phyloP scores from a whole-genome alignment of 208 protist species.

The Phytomonas francai region DNA sequence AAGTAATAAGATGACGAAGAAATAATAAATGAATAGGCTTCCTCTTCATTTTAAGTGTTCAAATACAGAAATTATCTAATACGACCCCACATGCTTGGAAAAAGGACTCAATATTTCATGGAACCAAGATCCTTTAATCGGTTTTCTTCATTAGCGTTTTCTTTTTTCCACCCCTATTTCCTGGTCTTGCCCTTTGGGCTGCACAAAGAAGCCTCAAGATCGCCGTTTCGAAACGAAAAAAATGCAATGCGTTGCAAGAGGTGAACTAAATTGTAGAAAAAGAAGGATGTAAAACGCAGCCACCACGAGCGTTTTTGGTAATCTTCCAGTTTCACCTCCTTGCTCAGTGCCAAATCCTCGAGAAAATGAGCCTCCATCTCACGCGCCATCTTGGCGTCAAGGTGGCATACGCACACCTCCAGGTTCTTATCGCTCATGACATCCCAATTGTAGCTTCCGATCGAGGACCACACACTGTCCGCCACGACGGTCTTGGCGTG shows the following conservation, averaged over 20 bases:
- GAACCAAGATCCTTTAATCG: too few species aligned
- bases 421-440: constrained; percentile 90
- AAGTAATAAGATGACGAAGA: too few species aligned
- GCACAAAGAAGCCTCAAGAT: constrained; percentile 20
- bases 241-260: constrained; percentile 71
- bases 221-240: constrained; percentile 40
- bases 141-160: too few species aligned
- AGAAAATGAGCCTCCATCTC: constrained; percentile 87
- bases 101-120: too few species aligned
- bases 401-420: constrained; percentile 79
- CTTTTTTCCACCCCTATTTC: too few species aligned
- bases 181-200: constrained; percentile 1
- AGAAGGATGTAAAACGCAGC: constrained; percentile 67
- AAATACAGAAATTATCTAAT: too few species aligned
- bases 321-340: constrained; percentile 57
- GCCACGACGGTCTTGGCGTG: constrained; percentile 90
- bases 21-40: too few species aligned
- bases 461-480: constrained; percentile 86
- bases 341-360: constrained; percentile 43
- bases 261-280: constrained; percentile 78
- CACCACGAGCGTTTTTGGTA: constrained; percentile 57
- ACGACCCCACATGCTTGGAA: too few species aligned
- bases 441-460: constrained; percentile 92
- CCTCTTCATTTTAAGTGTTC: too few species aligned
- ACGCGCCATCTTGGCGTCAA: constrained; percentile 49